Evolutionary conservation across 805 yeast species (phyloP).

Genomic region (Candida orba): DNA sequence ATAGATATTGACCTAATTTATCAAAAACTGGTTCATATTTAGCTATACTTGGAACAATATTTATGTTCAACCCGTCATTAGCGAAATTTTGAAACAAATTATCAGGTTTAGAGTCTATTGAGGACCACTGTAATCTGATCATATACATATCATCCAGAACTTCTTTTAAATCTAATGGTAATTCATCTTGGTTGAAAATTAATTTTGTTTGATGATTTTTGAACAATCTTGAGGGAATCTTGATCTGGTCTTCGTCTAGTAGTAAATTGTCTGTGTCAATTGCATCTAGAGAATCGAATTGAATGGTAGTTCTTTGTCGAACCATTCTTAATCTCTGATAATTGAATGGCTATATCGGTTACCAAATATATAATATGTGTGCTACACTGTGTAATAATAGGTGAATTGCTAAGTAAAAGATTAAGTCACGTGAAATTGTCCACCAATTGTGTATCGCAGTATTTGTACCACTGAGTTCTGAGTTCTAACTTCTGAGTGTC

Average conservation of each 20-base stretch:
- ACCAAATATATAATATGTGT: too few relatives aligned
- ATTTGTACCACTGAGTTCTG: too few relatives aligned
- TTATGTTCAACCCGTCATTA: conserved; percentile 12
- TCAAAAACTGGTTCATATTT: conserved; percentile 19
- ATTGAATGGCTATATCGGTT: too few relatives aligned
- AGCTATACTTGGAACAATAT: conserved; percentile 15
- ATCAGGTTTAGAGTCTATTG: conserved; percentile 1
- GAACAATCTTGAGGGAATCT: conserved; percentile 17
- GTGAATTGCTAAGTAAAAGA: too few relatives aligned
- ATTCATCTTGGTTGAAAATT: conserved; percentile 11
- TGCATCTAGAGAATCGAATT: conserved; percentile 13
- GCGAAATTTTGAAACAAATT: conserved; percentile 17
- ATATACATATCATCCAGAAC: conserved; percentile 12
- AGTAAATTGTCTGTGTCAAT: conserved; percentile 20
- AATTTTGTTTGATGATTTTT: conserved; percentile 16
- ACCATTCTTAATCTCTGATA: background rate
- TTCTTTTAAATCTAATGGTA: conserved; percentile 11
- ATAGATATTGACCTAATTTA: conserved; percentile 12
- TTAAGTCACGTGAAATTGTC: too few relatives aligned
- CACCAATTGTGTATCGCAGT: too few relatives aligned
- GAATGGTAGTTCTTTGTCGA: conserved; percentile 17
- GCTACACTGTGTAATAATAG: too few relatives aligned
- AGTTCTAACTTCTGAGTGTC: too few relatives aligned
- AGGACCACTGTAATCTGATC: conserved; percentile 18
- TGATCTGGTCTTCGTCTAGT: conserved; percentile 11